A percentile compares a stretch with the other conserved stretches of the same genome.
Conservation (phyloP, 2,329 filamentous ascomycete genomes). For the Herpotrichia juniperi region DNA sequence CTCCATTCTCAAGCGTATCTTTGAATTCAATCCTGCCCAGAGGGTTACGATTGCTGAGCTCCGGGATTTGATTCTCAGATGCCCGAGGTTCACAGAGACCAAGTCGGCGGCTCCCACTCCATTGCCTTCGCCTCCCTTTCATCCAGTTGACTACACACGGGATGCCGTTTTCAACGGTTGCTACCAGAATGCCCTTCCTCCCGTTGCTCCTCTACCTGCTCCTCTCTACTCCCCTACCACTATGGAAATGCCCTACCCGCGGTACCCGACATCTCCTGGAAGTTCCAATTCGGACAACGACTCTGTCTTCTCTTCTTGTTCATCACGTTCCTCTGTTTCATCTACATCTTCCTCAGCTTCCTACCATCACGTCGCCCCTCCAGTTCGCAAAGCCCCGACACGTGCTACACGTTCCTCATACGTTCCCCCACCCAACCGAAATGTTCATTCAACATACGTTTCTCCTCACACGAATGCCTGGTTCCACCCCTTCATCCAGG, state of each 20-base stretch:
- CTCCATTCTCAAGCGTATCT: conserved; percentile 83
- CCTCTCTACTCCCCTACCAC: conserved; percentile 35
- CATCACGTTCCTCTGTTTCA: conserved; percentile 43
- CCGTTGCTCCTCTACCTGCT: conserved; percentile 38
- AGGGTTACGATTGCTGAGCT: conserved; percentile 84
- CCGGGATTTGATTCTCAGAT: conserved; percentile 75
- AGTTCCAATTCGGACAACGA: conserved; percentile 48
- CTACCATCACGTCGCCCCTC: conserved; percentile 36
- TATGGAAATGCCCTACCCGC: conserved; percentile 29
- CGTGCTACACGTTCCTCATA: conserved; percentile 42
- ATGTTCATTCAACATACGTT: conserved; percentile 45
- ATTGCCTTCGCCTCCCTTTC: conserved; percentile 52
- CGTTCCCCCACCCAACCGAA: conserved; percentile 41
- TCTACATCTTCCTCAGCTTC: conserved; percentile 44
- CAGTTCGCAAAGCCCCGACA: conserved; percentile 33
- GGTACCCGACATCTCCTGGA: conserved; percentile 43
- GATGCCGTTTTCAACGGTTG: conserved; percentile 36
- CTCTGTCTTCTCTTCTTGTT: conserved; percentile 48
- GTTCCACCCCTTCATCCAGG: conserved; percentile 49
- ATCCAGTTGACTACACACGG: conserved; percentile 45
- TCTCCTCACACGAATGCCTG: conserved; percentile 40
- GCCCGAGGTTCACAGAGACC: conserved; percentile 71
- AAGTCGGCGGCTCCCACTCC: conserved; percentile 50
- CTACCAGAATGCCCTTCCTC: conserved; percentile 37
- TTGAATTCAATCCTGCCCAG: conserved; percentile 82